These are phyloP conservation scores for Bonia amplexicaulis DNA, from an alignment of 176 grass and related monocot species.

Conservation along the genomic window DNA sequence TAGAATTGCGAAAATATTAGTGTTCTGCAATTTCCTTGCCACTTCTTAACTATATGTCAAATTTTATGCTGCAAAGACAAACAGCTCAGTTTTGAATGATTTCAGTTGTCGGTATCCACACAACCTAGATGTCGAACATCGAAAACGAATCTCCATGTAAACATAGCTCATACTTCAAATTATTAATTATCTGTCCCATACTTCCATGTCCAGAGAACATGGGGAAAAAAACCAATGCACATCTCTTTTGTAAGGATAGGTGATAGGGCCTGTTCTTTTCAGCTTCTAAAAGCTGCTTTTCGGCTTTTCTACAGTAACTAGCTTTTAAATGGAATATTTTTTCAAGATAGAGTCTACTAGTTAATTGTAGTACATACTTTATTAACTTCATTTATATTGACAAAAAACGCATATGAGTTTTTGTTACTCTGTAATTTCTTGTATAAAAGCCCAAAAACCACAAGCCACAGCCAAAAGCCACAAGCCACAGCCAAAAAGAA, in stretches of 20 bases:
- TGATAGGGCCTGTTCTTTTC: too few species aligned
- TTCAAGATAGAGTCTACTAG: too few species aligned
- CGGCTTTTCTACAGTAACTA: too few species aligned
- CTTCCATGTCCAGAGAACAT: neutral
- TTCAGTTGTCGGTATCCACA: neutral
- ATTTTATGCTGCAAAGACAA: neutral
- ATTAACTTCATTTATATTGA: too few species aligned
- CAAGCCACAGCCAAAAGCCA: too few species aligned
- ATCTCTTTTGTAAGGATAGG: slow-evolving; percentile 1
- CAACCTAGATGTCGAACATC: neutral
- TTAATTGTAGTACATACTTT: too few species aligned
- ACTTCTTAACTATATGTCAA: neutral
- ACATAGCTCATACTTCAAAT: neutral
- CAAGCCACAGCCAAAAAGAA: too few species aligned
- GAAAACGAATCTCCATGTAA: neutral
- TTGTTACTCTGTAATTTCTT: too few species aligned
- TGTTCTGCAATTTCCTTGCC: neutral
- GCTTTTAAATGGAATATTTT: too few species aligned
- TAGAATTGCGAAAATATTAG: neutral
- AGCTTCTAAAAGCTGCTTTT: too few species aligned
- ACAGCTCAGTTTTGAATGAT: slow-evolving; percentile 4
- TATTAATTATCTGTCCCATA: neutral
- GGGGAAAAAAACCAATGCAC: neutral
- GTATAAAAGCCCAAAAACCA: too few species aligned
- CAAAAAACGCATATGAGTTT: too few species aligned